Evolutionary conservation across 352 stramenopile species (phyloP), one percentile per base, ranked within the genome.

Genomic region (Albugo candida): DNA sequence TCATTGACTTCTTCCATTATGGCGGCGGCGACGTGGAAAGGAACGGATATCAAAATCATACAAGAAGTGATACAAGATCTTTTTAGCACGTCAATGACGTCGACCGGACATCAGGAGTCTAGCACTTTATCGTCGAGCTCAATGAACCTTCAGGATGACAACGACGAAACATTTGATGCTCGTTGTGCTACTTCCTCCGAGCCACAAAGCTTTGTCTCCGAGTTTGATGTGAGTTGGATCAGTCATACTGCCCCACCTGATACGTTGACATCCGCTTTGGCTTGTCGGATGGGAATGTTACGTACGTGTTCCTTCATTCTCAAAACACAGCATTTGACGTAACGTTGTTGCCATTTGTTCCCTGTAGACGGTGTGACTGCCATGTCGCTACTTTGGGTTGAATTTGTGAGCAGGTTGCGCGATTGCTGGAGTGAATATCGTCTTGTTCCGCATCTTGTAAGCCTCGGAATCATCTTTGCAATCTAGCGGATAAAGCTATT

Each of bases 381-480:
- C 2, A 83, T 86, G 70, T 77, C 67, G 3, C 52, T 83, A 17
- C 45, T 89, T 35, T 89, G 76, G 76, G 71, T 86, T 14, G 73
- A 89, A 51, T 86, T 89, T 61, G 72, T 89, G 20, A 85, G 83
- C 47, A 58, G 58, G 1, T 47, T 89, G 21, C 60, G 76, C 31
- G 70, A 89, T 38, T 57, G 67, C 36, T 86, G 69, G 69, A 80
- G 68, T 35, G 59, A 77, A 43, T 66, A 80, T 19, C 61, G 61
- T 24, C 47, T 86, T 16, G 65, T 89, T 36, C 73, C 76, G 12
- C 70, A 71, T n/a, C 73, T 85, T 63, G 75, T 88, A 52, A 20
- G 59, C 42, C 24, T 11, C 13, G 24, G 24, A 31, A 31, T 40
- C 20, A 13, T 18, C 19, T 36, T 36, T 54, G 21, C 27, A 21